Percentiles rank a stretch among this genome's conserved stretches.
These are phyloP conservation scores for Paramecium sexaurelia DNA, from an alignment of 73 alveolate species.

Conservation along the genomic window DNA sequence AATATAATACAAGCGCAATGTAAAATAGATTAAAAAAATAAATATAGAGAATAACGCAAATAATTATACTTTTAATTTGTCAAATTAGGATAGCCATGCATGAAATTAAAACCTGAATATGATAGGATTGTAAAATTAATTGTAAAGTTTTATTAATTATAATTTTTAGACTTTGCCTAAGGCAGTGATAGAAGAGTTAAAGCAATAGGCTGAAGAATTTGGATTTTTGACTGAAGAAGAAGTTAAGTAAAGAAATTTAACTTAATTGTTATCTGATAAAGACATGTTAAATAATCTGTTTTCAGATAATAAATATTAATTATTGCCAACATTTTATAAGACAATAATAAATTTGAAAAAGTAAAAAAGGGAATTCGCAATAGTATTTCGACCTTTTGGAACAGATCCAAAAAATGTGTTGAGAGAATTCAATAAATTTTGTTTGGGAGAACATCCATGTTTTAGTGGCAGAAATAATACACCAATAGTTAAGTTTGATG, in stretches of 20 bases:
- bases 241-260: constrained; percentile 19
- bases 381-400: constrained; percentile 94
- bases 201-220: neutral
- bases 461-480: constrained; percentile 90
- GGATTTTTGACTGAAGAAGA: constrained; percentile 34
- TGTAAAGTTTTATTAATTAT: neutral
- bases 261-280: constrained; percentile 69
- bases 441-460: constrained; percentile 98
- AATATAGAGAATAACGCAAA: constrained; percentile 48
- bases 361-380: constrained; percentile 91
- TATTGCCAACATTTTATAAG: constrained; percentile 90
- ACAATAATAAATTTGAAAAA: constrained; percentile 90
- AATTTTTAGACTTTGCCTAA: constrained; percentile 15
- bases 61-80: constrained; percentile 53
- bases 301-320: constrained; percentile 81
- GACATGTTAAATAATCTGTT: constrained; percentile 79
- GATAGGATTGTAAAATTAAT: constrained; percentile 56
- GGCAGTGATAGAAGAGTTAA: constrained; percentile 51
- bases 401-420: constrained; percentile 81
- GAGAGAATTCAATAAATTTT: constrained; percentile 93
- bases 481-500: constrained; percentile 93
- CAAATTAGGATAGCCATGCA: constrained; percentile 58
- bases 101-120: constrained; percentile 69
- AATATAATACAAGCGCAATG: constrained; percentile 29
- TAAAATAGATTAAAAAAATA: neutral